Base-by-base conservation (phyloP, 495 filamentous ascomycete species). In the Neurospora sp. region DNA sequence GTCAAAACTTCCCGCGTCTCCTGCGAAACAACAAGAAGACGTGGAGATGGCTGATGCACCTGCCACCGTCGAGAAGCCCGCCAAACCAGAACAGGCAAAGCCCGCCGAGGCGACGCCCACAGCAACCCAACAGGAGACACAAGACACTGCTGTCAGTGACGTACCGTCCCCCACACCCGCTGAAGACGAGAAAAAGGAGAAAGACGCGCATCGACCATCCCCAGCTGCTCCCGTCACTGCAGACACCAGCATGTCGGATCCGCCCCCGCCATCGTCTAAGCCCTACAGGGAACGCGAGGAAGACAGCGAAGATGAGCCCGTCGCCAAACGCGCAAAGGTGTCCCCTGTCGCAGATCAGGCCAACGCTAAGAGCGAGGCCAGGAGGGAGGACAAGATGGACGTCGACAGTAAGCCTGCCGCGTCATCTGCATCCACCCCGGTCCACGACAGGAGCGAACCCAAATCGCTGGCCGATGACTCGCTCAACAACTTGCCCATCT, bases 301-400 rank as follows among this genome's bases (percentile, higher is more conserved):
- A 40, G 88, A 94, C 72, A 85, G 83, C 40, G 86, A 85, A 42
- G 91, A 93, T n/a, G 92, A 92, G 74, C 92, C 90, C 24, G 89
- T 89, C 24, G 86, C 92, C 9, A 97, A 97, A 82, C 89, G 93
- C 36, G 86, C 92, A 42, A 94, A 91, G 81, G 74, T 79, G 3
- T 80, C 77, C 8, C 43, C 71, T 19, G 62, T 74, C 1, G 77
- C 74, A 19, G 81, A 82, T 15, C 74, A 80, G 43, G 73, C 78
- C 3, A 74, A 79, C 24, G 80, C 80, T 39, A 79, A 78, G 69
- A 66, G 48, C 1, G 39, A 17, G 2, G 10, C 62, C 2, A 54
- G 45, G 24, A 70, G 40, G 31, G 69, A 48, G 37, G 76, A 79
- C 11, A 66, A 70, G 21, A 77, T 76, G 74, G 79, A 79, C 10